Base-by-base conservation (phyloP, 148 eudicot species). In the Cornus florida region DNA sequence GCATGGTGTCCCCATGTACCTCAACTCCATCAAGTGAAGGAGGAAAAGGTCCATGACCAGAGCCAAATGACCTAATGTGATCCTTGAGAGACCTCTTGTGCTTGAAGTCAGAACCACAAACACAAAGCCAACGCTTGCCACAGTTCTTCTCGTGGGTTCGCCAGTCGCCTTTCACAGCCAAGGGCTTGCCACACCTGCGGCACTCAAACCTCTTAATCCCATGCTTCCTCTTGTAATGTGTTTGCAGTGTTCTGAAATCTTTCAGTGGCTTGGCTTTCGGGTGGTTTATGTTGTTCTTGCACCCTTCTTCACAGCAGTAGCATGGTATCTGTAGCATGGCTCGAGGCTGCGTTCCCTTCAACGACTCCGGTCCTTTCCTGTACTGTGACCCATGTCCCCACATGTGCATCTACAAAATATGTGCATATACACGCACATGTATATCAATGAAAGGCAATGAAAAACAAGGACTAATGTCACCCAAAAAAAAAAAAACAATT, bases 91-190 rank as follows among this genome's bases (percentile, higher is more conserved):
- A 94, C 66, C 98, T 81, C 83, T 94, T 94, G 80, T 94, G 98
- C 85, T 94, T 94, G 78, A 94, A 94, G 57, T 94, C 96, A 0
- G 98, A 93, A 5, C 98, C 98, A 76, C 98, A 93, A 10, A 84
- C 82, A 38, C 98, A 93, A 14, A 88, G 81, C 98, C 97, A 94
- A 23, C 97, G 93, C 85, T 88, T 92, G n/a, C 98, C 97, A 48
- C 98, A 94, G 70, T 94, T 94, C 85, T 94, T 92, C 86, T 94
- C 98, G 57, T 94, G 98, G 67, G 98, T 94, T 6, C 98, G 87
- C 98, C 97, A 94, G 72, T 94, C 98, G 1, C 98, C 98, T 70
- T 94, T 94, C 23, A 94, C 93, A 0, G 98, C 97, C 53, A 92
- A 74, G 14, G 86, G 77, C 81, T 90, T 94, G 56, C 91, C 97